Evolutionary conservation across 805 yeast genomes (phyloP), one percentile per base, ranked within the genome.

Genomic region (Monosporozyma unispora): DNA sequence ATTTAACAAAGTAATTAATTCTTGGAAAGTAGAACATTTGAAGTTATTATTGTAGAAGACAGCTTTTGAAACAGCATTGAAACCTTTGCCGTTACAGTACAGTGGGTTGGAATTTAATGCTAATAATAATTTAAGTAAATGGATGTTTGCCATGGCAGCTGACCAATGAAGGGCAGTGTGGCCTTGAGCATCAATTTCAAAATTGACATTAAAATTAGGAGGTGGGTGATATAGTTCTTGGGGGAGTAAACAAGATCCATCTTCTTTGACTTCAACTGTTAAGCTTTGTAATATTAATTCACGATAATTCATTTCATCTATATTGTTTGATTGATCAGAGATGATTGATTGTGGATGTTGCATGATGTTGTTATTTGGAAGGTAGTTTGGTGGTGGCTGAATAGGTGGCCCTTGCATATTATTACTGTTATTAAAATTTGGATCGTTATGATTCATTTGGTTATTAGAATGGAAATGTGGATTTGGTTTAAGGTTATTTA

Each of bases 161-260:
- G 95, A 91, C 95, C 95, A 86, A 62, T 86, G 95, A 47, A 86
- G 70, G 1, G 89, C 79, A 0, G 91, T 81, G 57, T 86, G 89
- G 0, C 93, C 93, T 55, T 86, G 93, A 50, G 79, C 81, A 59
- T 86, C 95, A 23, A 86, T 79, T 4, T 84, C 75, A 51, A 77
- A 82, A 61, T 83, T 79, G 47, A 83, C 76, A 56, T 81, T 76
- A 52, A 83, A 79, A 57, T 80, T 78, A 35, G 70, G 67, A 1
- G 91, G 90, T 4, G 86, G 86, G 46, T 72, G 68, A 35, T 71
- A 64, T 21, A 81, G 60, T 48, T 76, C 70, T 54, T 55, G 58
- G 33, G 63, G 63, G 31, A 72, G 66, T 18, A 56, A 38, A 22
- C 56, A 56, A 9, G 61, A 59, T 18, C 60, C 59, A 22, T 59